Evolutionary conservation across 495 filamentous ascomycete species (phyloP).

Genomic region (Cudoniella acicularis): DNA sequence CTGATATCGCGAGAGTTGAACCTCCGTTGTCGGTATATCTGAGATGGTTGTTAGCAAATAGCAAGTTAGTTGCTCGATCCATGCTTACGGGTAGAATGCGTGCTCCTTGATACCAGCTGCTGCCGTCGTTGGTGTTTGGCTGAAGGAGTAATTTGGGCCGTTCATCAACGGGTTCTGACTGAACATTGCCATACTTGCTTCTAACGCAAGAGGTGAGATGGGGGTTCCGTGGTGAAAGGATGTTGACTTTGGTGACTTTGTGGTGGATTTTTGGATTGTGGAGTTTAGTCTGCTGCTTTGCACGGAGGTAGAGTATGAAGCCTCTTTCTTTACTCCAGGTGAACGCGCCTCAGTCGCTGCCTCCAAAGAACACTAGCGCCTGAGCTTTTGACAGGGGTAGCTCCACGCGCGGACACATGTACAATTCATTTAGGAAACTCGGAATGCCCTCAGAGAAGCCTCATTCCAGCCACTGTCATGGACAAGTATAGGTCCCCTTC

Average conservation of each 20-base stretch:
- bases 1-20: conserved; percentile 91
- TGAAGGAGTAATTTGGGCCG: conserved; percentile 57
- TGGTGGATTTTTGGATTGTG: background rate
- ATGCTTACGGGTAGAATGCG: conserved; percentile 87
- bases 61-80: conserved; percentile 3
- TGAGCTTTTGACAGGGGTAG: conserved; percentile 11
- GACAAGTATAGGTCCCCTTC: conserved; percentile 11
- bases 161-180: conserved; percentile 60
- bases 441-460: background rate
- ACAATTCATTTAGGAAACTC: too few species aligned
- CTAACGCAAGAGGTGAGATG: background rate
- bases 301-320: too few species aligned
- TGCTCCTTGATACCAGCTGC: conserved; percentile 58
- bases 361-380: conserved; percentile 15
- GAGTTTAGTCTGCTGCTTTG: conserved; percentile 2
- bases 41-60: conserved; percentile 17
- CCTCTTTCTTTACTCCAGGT: too few species aligned
- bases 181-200: conserved; percentile 49
- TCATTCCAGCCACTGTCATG: conserved; percentile 10
- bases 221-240: background rate
- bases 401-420: background rate
- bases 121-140: conserved; percentile 43
- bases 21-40: conserved; percentile 98
- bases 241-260: background rate
- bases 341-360: conserved; percentile 5